phyloP scores from a whole-genome alignment of 2,329 filamentous ascomycete species.

The Botrytis fabae region DNA sequence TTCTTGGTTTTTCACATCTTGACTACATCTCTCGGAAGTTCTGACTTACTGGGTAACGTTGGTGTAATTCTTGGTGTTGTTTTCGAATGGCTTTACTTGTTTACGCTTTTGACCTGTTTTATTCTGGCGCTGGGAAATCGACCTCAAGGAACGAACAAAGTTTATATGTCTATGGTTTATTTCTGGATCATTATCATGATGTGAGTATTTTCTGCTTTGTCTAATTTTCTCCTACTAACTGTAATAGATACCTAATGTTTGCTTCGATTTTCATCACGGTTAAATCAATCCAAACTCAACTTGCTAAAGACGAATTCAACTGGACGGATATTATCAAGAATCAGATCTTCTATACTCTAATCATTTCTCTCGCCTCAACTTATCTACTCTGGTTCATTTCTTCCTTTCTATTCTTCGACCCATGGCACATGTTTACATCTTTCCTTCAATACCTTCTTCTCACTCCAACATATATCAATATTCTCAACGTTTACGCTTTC shows the following conservation, averaged over 20 bases:
- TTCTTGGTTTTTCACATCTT: slow-evolving; percentile 99
- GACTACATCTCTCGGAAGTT: slow-evolving; percentile 77
- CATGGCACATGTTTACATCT: slow-evolving; percentile 98
- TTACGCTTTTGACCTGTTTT: slow-evolving; percentile 90
- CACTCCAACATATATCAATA: slow-evolving; percentile 92
- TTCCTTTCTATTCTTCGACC: slow-evolving; percentile 94
- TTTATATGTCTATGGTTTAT: slow-evolving; percentile 96
- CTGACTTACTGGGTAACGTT: slow-evolving; percentile 68
- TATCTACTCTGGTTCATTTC: slow-evolving; percentile 94
- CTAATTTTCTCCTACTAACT: slow-evolving; percentile 23
- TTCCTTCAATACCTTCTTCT: slow-evolving; percentile 90
- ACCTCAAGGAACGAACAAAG: slow-evolving; percentile 87
- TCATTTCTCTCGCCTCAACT: slow-evolving; percentile 85
- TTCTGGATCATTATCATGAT: slow-evolving; percentile 98
- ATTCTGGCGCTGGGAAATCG: slow-evolving; percentile 92
- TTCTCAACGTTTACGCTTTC: slow-evolving; percentile 95
- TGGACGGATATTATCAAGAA: slow-evolving; percentile 69
- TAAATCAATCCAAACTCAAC: slow-evolving; percentile 73
- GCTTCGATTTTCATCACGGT: slow-evolving; percentile 94
- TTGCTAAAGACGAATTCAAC: slow-evolving; percentile 63
- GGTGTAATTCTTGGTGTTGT: slow-evolving; percentile 82
- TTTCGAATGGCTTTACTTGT: slow-evolving; percentile 95
- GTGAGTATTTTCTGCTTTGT: slow-evolving; percentile 49
- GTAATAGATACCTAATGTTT: slow-evolving; percentile 78
- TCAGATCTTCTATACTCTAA: slow-evolving; percentile 92